Conservation (phyloP, 176 grass and related monocot species). For the Avena insularis region DNA sequence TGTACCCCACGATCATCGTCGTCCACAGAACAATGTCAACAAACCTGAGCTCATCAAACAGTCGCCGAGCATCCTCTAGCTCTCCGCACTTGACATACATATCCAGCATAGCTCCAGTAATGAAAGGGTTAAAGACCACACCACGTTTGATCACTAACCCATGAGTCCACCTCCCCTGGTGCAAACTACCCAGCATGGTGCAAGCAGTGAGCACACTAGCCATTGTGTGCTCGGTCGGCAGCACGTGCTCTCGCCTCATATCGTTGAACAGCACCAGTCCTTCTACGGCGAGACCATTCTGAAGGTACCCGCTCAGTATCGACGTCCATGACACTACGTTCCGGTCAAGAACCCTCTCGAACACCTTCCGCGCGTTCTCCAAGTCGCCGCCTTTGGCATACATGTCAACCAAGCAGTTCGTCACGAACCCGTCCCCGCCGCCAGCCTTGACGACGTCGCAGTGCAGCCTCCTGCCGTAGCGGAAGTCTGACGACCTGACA, state of each 20-base stretch:
- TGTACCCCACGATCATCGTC: constrained; percentile 73
- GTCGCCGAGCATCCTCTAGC: constrained; percentile 39
- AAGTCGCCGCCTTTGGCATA: constrained; percentile 58
- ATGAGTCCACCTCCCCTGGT: constrained; percentile 81
- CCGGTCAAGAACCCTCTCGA: constrained; percentile 42
- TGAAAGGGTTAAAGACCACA: constrained; percentile 44
- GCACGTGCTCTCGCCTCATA: constrained; percentile 40
- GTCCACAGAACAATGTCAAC: constrained; percentile 66
- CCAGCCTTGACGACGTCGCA: constrained; percentile 49
- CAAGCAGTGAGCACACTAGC: constrained; percentile 52
- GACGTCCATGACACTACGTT: constrained; percentile 76
- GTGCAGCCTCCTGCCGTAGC: constrained; percentile 57
- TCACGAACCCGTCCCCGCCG: constrained; percentile 53
- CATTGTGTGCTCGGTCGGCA: constrained; percentile 48
- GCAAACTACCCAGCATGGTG: constrained; percentile 35
- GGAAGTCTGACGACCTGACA: constrained; percentile 42
- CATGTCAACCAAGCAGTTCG: constrained; percentile 61
- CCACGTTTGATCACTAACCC: constrained; percentile 54
- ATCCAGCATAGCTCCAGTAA: constrained; percentile 56
- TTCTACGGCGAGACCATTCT: constrained; percentile 46
- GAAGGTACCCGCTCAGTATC: constrained; percentile 55
- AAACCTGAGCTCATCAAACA: constrained; percentile 50
- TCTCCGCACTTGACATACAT: constrained; percentile 74
- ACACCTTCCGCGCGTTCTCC: constrained; percentile 46
- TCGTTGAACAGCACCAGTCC: constrained; percentile 58